A percentile compares a stretch with the other conserved stretches of the same genome.
Conservation (phyloP, 345 rosid species). For the Erodium maritimum region DNA sequence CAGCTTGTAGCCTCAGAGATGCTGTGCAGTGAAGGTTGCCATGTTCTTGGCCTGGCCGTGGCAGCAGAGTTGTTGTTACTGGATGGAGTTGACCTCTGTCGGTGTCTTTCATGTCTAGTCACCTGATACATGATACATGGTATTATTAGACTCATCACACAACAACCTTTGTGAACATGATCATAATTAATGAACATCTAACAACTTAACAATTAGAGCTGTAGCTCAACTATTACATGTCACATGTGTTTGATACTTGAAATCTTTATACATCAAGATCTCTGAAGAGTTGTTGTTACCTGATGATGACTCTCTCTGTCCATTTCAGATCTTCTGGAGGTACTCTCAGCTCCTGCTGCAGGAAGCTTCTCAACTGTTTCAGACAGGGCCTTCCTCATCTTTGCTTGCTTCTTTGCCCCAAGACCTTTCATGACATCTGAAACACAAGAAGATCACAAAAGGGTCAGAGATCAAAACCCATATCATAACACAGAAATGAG, state of each 20-base stretch:
- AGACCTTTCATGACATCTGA: conserved; percentile 80
- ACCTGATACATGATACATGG: conserved; percentile 23
- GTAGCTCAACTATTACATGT: too few species aligned
- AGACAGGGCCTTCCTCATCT: conserved; percentile 30
- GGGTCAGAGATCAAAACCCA: too few species aligned
- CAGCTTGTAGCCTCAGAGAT: conserved; percentile 61
- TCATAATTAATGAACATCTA: too few species aligned
- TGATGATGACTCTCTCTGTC: conserved; percentile 15
- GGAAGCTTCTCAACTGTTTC: conserved; percentile 15
- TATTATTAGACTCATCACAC: too few species aligned
- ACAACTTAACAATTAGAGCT: too few species aligned
- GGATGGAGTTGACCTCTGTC: conserved; percentile 26
- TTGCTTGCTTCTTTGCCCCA: conserved; percentile 57
- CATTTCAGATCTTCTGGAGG: conserved; percentile 23
- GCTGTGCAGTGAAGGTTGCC: conserved; percentile 90
- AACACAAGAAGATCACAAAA: background rate
- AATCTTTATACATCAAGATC: too few species aligned
- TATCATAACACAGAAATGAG: too few species aligned
- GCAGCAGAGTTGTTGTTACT: conserved; percentile 25
- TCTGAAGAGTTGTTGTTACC: background rate
- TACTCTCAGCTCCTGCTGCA: conserved; percentile 10
- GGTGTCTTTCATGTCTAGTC: conserved; percentile 38
- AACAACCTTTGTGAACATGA: too few species aligned
- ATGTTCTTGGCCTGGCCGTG: conserved; percentile 43
- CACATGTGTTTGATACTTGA: too few species aligned